Evolutionary conservation across 208 protist species (phyloP).

Genomic region (Porcisia deanei): DNA sequence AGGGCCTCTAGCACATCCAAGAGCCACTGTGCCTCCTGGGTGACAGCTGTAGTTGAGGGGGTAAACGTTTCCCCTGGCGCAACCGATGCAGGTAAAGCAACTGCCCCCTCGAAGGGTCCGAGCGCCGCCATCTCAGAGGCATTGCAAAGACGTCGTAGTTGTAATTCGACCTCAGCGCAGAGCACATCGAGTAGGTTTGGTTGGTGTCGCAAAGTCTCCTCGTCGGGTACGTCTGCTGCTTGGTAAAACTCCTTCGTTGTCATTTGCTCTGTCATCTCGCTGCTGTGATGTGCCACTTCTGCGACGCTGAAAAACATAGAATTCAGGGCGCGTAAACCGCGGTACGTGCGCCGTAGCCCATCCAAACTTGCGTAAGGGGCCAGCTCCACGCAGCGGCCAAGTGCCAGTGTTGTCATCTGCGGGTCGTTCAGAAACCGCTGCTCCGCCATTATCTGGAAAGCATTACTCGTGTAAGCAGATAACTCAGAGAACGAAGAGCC

Average conservation of each 20-base stretch:
- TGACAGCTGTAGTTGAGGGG: neutral
- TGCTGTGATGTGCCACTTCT: constrained; percentile 51
- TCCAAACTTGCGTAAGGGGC: constrained; percentile 38
- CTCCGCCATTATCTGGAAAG: constrained; percentile 57
- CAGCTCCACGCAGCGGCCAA: constrained; percentile 75
- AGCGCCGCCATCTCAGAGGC: neutral
- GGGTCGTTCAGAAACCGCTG: constrained; percentile 58
- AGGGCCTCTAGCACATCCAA: constrained; percentile 28
- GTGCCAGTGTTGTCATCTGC: constrained; percentile 64
- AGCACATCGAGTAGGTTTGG: constrained; percentile 81
- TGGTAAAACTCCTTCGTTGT: constrained; percentile 32
- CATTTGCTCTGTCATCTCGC: constrained; percentile 26
- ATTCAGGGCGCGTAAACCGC: constrained; percentile 49
- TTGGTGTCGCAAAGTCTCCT: constrained; percentile 49
- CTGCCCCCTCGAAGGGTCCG: too few species aligned
- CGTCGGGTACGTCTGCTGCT: constrained; percentile 7
- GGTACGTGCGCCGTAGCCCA: constrained; percentile 51
- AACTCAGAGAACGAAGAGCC: constrained; percentile 15
- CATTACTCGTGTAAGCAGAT: constrained; percentile 43
- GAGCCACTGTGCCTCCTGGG: constrained; percentile 12
- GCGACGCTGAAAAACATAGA: constrained; percentile 70
- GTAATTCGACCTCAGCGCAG: constrained; percentile 65
- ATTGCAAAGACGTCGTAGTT: constrained; percentile 24
- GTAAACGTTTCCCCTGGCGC: neutral
- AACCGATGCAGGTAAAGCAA: neutral